phyloP scores from a whole-genome alignment of 2,329 filamentous ascomycete genomes.

The Fusarium transvaalense region DNA sequence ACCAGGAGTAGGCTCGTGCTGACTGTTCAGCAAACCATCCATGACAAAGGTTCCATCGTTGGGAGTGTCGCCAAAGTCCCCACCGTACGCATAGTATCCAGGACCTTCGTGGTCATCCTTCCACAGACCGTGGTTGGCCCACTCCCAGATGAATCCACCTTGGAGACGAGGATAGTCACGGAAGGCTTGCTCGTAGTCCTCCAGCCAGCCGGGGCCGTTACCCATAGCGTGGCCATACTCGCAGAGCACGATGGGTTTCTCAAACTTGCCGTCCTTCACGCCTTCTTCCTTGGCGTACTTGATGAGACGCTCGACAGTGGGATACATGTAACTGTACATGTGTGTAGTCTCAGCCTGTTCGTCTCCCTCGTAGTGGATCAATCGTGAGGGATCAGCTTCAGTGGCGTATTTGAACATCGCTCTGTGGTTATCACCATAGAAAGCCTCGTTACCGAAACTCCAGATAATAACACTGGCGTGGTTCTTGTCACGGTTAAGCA shows the following conservation, averaged over 20 bases:
- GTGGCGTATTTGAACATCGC: conserved; percentile 76
- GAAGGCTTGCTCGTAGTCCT: conserved; percentile 76
- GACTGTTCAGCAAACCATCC: conserved; percentile 68
- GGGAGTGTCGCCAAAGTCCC: conserved; percentile 71
- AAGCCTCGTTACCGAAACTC: conserved; percentile 80
- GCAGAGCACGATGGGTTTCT: conserved; percentile 71
- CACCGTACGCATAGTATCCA: conserved; percentile 70
- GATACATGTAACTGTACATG: conserved; percentile 78
- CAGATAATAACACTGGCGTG: conserved; percentile 78
- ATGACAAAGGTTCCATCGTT: conserved; percentile 73
- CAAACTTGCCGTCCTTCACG: conserved; percentile 59
- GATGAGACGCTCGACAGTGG: conserved; percentile 64
- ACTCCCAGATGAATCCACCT: conserved; percentile 77
- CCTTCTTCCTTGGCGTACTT: conserved; percentile 59
- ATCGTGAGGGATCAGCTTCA: conserved; percentile 66
- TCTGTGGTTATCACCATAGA: conserved; percentile 75
- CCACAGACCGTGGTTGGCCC: conserved; percentile 71
- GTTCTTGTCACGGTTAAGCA: conserved; percentile 78
- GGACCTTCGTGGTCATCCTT: conserved; percentile 59
- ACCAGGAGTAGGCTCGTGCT: conserved; percentile 68
- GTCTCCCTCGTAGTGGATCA: conserved; percentile 77
- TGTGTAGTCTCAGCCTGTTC: conserved; percentile 69
- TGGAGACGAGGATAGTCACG: conserved; percentile 70
- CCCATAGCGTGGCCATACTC: conserved; percentile 77
- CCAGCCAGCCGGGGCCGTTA: conserved; percentile 76